These are phyloP conservation scores for Ambrosiella cleistominuta DNA, from an alignment of 2,329 filamentous ascomycete species.

Conservation along the genomic window DNA sequence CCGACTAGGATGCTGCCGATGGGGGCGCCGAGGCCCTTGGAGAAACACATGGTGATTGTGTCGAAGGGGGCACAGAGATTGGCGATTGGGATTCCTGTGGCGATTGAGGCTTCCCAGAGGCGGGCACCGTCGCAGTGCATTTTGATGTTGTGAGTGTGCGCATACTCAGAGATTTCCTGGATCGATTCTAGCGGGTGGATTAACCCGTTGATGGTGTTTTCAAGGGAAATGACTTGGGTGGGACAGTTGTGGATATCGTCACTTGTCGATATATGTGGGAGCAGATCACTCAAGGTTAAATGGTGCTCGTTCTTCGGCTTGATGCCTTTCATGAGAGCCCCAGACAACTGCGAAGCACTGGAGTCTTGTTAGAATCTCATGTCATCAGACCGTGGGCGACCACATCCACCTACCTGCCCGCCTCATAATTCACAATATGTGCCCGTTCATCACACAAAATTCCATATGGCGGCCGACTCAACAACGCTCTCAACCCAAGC, in stretches of 20 bases:
- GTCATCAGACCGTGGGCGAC: background rate
- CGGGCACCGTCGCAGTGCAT: constrained; percentile 67
- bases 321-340: constrained; percentile 51
- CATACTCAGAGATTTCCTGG: constrained; percentile 52
- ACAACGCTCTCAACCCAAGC: constrained; percentile 58
- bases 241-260: constrained; percentile 64
- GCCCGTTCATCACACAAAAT: constrained; percentile 63
- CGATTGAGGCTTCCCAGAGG: constrained; percentile 63
- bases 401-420: constrained; percentile 33
- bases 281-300: constrained; percentile 60
- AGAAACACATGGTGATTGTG: constrained; percentile 61
- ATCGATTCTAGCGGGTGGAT: constrained; percentile 62
- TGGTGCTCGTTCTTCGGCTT: constrained; percentile 53
- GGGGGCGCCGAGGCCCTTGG: constrained; percentile 66
- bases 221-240: constrained; percentile 63
- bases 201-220: constrained; percentile 70
- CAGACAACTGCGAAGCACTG: constrained; percentile 53
- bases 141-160: constrained; percentile 41
- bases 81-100: constrained; percentile 46
- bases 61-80: constrained; percentile 56
- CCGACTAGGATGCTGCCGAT: constrained; percentile 61
- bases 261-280: constrained; percentile 43
- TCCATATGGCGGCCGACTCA: constrained; percentile 62
- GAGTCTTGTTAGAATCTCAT: background rate
- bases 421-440: constrained; percentile 56